Base-by-base conservation (phyloP, 768 basidiomycete genomes). In the Suillus clintonianus region DNA sequence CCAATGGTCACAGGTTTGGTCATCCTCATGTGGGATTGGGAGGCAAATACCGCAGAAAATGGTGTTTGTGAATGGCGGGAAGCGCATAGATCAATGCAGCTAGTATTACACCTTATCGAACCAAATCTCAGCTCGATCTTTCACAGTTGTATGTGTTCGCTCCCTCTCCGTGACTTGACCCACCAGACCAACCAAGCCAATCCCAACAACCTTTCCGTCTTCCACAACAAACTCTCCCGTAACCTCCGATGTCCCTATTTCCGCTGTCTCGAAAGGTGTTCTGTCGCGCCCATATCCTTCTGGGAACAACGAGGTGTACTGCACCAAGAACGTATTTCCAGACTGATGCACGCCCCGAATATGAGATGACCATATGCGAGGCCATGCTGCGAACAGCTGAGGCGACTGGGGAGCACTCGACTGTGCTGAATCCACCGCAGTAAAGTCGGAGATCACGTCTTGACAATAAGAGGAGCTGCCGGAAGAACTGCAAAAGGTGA, bases 341-440 rank as follows among this genome's bases (percentile, higher is more conserved):
- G 64, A 61, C 41, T 39, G 27, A 60, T 68, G 69, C 19, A 47
- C 61, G 60, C 79, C 56, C 5, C 79, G 77, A 19, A 80, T 42
- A 64, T 83, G 81, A n/a, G 78, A 74, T 0, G 74, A 69, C 76
- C 76, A 80, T 36, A 74, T 32, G 14, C 74, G 75, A 3, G 74
- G 70, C 74, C 78, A 79, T 17, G 64, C 68, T 0, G 73, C 74
- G 62, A 77, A 68, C 7, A 80, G 69, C 22, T 74, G 69, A 4
- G 36, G 37, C 17, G 17, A 34, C 15, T 36, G 32, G n/a, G 19
- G 59, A 8, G 59, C 42, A 30, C 34, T 17, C 0, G 58, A 56
- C 9, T 64, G 64, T 22, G 30, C 64, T 30, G 65, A 7, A n/a
- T 77, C 73, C 17, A 77, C 65, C 9, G 63, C 34, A 19, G 70